Evolutionary conservation across 768 basidiomycete species (phyloP), one percentile per base, ranked within the genome.

Genomic region (Tricholoma terreum): DNA sequence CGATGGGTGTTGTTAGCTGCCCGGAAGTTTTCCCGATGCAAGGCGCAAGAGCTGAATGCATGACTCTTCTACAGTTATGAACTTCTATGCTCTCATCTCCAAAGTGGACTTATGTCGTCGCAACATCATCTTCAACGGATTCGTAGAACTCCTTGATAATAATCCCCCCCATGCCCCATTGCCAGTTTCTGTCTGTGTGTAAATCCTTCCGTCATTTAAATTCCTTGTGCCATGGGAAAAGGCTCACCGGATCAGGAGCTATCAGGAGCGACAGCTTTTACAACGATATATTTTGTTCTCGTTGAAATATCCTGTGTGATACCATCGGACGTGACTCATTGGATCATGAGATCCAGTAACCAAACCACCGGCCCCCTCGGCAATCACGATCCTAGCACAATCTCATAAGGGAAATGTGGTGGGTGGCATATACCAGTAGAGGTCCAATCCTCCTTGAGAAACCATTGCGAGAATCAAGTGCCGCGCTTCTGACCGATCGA

Each of bases 71-170:
- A 6, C n/a, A 27, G 24, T 27, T 6, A 27, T 6, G 9, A 31
- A 17, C n/a, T 31, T 49, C 27, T 49, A 49, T 17, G n/a, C n/a
- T 17, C 30, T 49, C 27, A 31, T 27, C 24, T 43, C 21, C 8
- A 30, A 30, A 10, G 12, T 10, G 19, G 38, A 30, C 8, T 66
- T 72, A 86, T 61, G 80, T 78, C 6, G 84, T 75, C 4, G 84
- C 81, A 52, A 82, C 79, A 60, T n/a, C n/a, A n/a, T 95, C 90
- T 55, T 85, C 81, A 4, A 92, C 88, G 4, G 82, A 85, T n/a
- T 82, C 83, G 65, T 94, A 96, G 68, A 95, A 93, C 67, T 95
- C 94, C 63, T 79, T 80, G 48, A 92, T 86, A 45, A 97, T 82
- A n/a, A n/a, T 52, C 90, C 77, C 63, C 85, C 83, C 69, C 97